Percentiles rank a stretch among this genome's conserved stretches.
phyloP scores from a whole-genome alignment of 805 yeast genomes.

The Yarrowia osloensis region DNA sequence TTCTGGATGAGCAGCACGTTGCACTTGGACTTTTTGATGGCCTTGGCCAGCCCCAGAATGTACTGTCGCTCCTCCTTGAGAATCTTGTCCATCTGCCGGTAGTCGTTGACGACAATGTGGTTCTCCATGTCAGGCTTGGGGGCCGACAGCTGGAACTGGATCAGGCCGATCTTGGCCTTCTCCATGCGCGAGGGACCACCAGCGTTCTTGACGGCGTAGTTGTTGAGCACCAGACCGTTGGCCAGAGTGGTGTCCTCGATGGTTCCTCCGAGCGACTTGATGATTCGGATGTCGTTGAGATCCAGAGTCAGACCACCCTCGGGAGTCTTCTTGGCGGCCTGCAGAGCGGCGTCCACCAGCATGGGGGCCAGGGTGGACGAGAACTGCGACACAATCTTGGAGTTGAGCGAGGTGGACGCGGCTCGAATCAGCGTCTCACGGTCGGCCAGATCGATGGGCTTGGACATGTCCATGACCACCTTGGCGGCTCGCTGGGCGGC shows the following conservation, averaged over 20 bases:
- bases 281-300: constrained; percentile 79
- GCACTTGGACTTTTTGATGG: constrained; percentile 95
- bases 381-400: constrained; percentile 94
- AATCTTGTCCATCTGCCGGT: constrained; percentile 98
- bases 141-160: constrained; percentile 93
- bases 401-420: constrained; percentile 89
- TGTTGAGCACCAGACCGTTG: constrained; percentile 92
- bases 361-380: constrained; percentile 84
- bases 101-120: constrained; percentile 94
- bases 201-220: constrained; percentile 82
- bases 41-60: constrained; percentile 89
- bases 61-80: constrained; percentile 97
- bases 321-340: constrained; percentile 63
- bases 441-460: constrained; percentile 74
- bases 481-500: constrained; percentile 85
- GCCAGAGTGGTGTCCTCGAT: constrained; percentile 89
- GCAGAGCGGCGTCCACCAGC: constrained; percentile 90
- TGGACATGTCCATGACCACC: constrained; percentile 80
- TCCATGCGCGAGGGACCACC: constrained; percentile 96
- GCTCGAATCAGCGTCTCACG: constrained; percentile 84
- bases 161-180: constrained; percentile 85
- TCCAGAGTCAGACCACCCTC: constrained; percentile 64
- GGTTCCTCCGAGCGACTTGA: constrained; percentile 96
- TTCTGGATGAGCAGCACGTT: constrained; percentile 87
- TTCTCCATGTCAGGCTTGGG: constrained; percentile 98